Evolutionary conservation across 208 protist species (phyloP).

Genomic region (Naegleria lovaniensis): DNA sequence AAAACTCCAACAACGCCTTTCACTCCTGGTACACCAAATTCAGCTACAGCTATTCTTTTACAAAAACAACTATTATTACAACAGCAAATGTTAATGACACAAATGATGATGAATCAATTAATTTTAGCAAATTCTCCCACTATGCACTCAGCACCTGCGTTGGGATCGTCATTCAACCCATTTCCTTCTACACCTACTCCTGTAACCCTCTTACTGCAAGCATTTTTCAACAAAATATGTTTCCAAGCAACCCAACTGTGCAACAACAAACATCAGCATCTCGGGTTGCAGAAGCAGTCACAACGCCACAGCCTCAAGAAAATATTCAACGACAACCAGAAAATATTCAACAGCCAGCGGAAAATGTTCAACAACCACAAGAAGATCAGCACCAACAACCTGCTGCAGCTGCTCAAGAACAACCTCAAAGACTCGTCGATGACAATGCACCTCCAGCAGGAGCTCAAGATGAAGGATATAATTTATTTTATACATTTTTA

Average conservation of each 20-base stretch:
- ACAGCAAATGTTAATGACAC: background rate
- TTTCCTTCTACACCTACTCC: background rate
- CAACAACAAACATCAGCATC: background rate
- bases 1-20: background rate
- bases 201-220: background rate
- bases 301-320: background rate
- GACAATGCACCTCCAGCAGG: background rate
- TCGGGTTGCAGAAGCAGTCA: background rate
- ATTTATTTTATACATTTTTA: background rate
- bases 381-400: background rate
- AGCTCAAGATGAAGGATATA: background rate
- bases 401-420: background rate
- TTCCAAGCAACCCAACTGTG: background rate
- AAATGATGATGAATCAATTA: conserved; percentile 11
- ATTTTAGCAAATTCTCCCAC: background rate
- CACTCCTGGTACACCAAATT: background rate
- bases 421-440: background rate
- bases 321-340: background rate
- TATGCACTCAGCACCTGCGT: background rate
- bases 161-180: background rate
- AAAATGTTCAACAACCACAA: background rate
- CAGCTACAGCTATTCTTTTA: background rate
- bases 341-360: background rate
- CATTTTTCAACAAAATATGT: background rate
- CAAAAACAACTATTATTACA: background rate